phyloP scores from a whole-genome alignment of 805 yeast genomes.

The Isabelozyma rhagii region DNA sequence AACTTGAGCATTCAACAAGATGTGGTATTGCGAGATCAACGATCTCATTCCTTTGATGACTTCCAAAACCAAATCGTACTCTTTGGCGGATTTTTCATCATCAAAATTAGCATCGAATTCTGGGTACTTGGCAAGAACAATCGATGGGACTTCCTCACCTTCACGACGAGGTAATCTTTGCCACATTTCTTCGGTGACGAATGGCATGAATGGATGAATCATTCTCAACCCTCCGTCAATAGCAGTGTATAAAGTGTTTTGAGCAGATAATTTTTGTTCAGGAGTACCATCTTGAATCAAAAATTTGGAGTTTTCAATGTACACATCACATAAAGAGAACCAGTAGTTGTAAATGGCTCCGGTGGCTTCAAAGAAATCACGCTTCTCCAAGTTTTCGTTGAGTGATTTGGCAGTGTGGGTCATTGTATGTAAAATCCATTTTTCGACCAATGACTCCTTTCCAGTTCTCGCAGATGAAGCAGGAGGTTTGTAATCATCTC shows the following conservation, averaged over 20 bases:
- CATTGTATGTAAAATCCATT: slow-evolving; percentile 92
- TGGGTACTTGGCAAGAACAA: slow-evolving; percentile 81
- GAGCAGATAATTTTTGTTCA: slow-evolving; percentile 82
- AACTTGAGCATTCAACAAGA: slow-evolving; percentile 83
- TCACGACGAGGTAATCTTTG: slow-evolving; percentile 92
- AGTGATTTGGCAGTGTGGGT: slow-evolving; percentile 64
- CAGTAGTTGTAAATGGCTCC: slow-evolving; percentile 88
- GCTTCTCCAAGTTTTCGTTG: slow-evolving; percentile 65
- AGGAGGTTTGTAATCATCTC: slow-evolving; percentile 84
- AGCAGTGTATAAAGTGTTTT: slow-evolving; percentile 90
- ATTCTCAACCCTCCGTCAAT: slow-evolving; percentile 86
- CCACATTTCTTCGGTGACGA: slow-evolving; percentile 97
- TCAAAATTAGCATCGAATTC: slow-evolving; percentile 56
- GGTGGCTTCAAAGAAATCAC: slow-evolving; percentile 89
- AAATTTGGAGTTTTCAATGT: slow-evolving; percentile 94
- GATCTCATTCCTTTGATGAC: slow-evolving; percentile 92
- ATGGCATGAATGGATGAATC: slow-evolving; percentile 99
- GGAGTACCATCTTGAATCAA: slow-evolving; percentile 88
- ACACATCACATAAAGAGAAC: slow-evolving; percentile 96
- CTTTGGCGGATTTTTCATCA: slow-evolving; percentile 62
- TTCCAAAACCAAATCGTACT: slow-evolving; percentile 80
- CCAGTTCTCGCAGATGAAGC: slow-evolving; percentile 62
- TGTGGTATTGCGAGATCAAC: slow-evolving; percentile 82
- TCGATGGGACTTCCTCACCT: slow-evolving; percentile 64
- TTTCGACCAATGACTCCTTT: slow-evolving; percentile 86